Conservation (phyloP, 495 filamentous ascomycete species). For the Penicillium steckii region DNA sequence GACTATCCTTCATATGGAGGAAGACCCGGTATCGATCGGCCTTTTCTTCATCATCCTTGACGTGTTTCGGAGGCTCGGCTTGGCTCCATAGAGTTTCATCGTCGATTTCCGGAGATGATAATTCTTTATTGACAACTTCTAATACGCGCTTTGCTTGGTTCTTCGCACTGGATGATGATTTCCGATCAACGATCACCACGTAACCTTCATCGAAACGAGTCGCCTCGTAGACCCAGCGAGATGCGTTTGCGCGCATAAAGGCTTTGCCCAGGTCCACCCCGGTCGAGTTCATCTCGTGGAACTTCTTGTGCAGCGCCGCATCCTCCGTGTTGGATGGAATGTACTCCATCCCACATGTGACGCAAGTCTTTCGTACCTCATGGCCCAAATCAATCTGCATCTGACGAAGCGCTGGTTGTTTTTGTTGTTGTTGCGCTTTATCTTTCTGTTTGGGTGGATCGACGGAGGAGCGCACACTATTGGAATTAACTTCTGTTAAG, state of each 20-base stretch:
- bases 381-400: constrained; percentile 67
- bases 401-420: constrained; percentile 52
- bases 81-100: constrained; percentile 61
- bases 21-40: constrained; percentile 63
- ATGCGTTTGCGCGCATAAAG: constrained; percentile 48
- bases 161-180: constrained; percentile 50
- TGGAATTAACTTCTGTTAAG: constrained; percentile 51
- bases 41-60: constrained; percentile 35
- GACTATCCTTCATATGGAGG: constrained; percentile 60
- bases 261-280: constrained; percentile 64
- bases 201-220: constrained; percentile 48
- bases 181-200: constrained; percentile 57
- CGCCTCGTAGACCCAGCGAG: constrained; percentile 46
- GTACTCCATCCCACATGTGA: constrained; percentile 69
- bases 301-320: constrained; percentile 62
- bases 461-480: constrained; percentile 44
- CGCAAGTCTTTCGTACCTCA: constrained; percentile 59
- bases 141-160: constrained; percentile 60
- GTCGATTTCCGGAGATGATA: constrained; percentile 60
- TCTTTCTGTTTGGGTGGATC: constrained; percentile 36
- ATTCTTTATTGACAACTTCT: constrained; percentile 65
- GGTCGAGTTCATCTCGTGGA: constrained; percentile 63
- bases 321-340: constrained; percentile 66
- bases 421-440: constrained; percentile 17
- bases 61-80: constrained; percentile 39